Percentiles rank a stretch among this genome's conserved stretches.
Evolutionary conservation across 2,329 filamentous ascomycete genomes (phyloP).

Genomic region (Elsinoe australis): DNA sequence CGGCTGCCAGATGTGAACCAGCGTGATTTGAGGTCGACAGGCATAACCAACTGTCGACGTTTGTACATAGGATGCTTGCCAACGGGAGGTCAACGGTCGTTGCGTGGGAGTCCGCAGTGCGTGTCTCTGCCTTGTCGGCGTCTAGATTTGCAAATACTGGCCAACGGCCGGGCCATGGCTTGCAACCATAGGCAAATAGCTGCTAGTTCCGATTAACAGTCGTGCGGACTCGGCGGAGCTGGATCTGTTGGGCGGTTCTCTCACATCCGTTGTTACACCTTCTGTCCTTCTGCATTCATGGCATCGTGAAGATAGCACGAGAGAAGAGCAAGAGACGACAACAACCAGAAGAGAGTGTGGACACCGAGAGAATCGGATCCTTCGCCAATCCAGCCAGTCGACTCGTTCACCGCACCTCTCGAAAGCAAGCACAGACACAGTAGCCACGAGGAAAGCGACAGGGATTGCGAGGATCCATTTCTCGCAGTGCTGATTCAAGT

Average conservation of each 20-base stretch:
- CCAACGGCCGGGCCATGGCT: slow-evolving; percentile 17
- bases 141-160: slow-evolving; percentile 18
- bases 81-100: slow-evolving; percentile 11
- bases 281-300: slow-evolving; percentile 10
- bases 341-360: background rate
- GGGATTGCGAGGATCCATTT: slow-evolving; percentile 2
- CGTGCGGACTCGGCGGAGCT: slow-evolving; percentile 10
- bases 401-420: no score
- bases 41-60: slow-evolving; percentile 4
- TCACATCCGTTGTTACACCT: slow-evolving; percentile 5
- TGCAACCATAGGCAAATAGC: slow-evolving; percentile 18
- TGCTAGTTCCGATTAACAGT: slow-evolving; percentile 12
- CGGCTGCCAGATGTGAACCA: background rate
- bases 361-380: background rate
- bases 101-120: slow-evolving; percentile 14
- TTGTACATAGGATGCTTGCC: slow-evolving; percentile 16
- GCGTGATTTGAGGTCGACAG: background rate
- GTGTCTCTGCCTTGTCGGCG: slow-evolving; percentile 14
- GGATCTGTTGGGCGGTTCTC: slow-evolving; percentile 4
- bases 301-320: background rate
- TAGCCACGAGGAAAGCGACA: slow-evolving; percentile 9
- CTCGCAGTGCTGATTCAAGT: slow-evolving; percentile 3
- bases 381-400: background rate
- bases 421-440: background rate
- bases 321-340: background rate